Percentiles rank a stretch among this genome's conserved stretches.
Evolutionary conservation across 139 green algal species (phyloP).

Genomic region (Picochlorum sp.): DNA sequence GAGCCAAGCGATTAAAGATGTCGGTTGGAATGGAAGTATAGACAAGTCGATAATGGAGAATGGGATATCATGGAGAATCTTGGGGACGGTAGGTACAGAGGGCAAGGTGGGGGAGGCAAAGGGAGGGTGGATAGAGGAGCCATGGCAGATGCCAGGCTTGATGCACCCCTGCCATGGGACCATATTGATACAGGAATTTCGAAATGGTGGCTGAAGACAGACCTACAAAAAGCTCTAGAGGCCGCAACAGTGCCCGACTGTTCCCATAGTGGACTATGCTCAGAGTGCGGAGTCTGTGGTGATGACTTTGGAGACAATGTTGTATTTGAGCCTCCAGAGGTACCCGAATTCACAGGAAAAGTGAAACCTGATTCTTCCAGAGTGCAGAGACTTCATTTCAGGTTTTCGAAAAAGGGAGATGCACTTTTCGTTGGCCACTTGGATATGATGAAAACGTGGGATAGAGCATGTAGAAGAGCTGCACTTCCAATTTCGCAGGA

Average conservation of each 20-base stretch:
- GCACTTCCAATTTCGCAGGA: slow-evolving; percentile 40
- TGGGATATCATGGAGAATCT: slow-evolving; percentile 66
- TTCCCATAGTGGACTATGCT: slow-evolving; percentile 54
- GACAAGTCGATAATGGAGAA: slow-evolving; percentile 48
- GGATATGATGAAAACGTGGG: slow-evolving; percentile 50
- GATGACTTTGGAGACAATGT: slow-evolving; percentile 50
- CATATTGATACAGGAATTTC: slow-evolving; percentile 61
- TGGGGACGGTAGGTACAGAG: slow-evolving; percentile 50
- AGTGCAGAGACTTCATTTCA: slow-evolving; percentile 41
- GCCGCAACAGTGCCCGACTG: slow-evolving; percentile 64
- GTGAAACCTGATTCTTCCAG: slow-evolving; percentile 28
- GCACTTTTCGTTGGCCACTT: slow-evolving; percentile 63
- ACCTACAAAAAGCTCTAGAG: slow-evolving; percentile 64
- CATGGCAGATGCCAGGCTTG: slow-evolving; percentile 50
- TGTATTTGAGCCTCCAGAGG: slow-evolving; percentile 42
- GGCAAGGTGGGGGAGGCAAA: slow-evolving; percentile 51
- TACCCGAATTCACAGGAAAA: slow-evolving; percentile 52
- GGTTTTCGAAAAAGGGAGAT: slow-evolving; percentile 42
- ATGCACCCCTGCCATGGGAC: slow-evolving; percentile 65
- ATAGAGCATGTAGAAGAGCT: slow-evolving; percentile 50
- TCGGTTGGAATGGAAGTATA: slow-evolving; percentile 58
- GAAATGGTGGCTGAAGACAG: slow-evolving; percentile 70
- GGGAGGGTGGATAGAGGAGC: slow-evolving; percentile 54
- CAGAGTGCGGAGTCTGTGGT: slow-evolving; percentile 66
- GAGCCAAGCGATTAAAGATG: slow-evolving; percentile 53